These are phyloP conservation scores for Penstemon davidsonii DNA, from an alignment of 257 asterid genomes.

Conservation along the genomic window DNA sequence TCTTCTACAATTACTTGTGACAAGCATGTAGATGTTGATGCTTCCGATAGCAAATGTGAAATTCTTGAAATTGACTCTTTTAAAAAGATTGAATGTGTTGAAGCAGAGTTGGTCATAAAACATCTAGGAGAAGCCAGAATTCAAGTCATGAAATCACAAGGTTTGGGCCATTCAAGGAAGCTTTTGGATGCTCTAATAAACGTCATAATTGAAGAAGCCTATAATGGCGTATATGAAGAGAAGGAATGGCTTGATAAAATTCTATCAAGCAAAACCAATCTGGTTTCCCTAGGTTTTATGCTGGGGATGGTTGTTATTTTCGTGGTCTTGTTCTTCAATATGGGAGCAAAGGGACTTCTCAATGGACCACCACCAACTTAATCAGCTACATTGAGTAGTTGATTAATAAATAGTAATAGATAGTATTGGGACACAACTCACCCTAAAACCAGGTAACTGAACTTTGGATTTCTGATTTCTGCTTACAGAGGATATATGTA, in stretches of 20 bases:
- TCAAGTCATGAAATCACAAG: conserved; percentile 33
- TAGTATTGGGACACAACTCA: background rate
- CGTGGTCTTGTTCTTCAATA: conserved; percentile 20
- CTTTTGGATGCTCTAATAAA: conserved; percentile 40
- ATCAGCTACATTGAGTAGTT: background rate
- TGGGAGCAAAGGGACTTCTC: conserved; percentile 20
- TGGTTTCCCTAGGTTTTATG: conserved; percentile 30
- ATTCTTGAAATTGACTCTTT: background rate
- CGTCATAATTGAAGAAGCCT: conserved; percentile 27
- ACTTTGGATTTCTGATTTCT: background rate
- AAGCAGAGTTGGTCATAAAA: conserved; percentile 32
- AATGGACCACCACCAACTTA: conserved; percentile 42
- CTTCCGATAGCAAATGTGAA: background rate
- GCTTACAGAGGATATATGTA: background rate
- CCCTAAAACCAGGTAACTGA: background rate
- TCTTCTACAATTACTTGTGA: conserved; percentile 27
- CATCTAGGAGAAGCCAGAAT: conserved; percentile 38
- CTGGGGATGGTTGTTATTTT: conserved; percentile 34
- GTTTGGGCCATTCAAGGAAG: conserved; percentile 36
- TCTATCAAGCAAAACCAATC: conserved; percentile 19
- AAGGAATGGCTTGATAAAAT: conserved; percentile 24
- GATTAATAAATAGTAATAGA: background rate
- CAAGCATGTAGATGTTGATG: conserved; percentile 6
- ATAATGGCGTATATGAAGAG: conserved; percentile 32
- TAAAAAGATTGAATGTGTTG: conserved; percentile 21